Conservation (phyloP, 495 filamentous ascomycete species). For the Neurospora pannonica region DNA sequence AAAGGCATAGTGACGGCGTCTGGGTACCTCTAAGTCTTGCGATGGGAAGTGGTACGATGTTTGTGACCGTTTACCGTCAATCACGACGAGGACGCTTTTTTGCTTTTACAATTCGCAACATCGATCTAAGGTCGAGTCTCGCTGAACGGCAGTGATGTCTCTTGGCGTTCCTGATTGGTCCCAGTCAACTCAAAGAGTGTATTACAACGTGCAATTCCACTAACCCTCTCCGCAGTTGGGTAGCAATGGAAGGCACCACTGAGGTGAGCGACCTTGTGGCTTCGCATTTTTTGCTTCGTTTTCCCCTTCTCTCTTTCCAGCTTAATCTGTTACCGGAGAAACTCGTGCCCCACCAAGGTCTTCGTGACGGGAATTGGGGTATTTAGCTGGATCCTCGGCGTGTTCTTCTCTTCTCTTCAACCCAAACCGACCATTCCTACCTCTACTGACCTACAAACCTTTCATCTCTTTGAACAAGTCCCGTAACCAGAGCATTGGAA, state of each 20-base stretch:
- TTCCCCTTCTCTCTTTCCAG: background rate
- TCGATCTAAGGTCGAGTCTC: background rate
- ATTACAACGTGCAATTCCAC: background rate
- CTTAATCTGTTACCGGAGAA: background rate
- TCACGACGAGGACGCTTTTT: background rate
- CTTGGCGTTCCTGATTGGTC: background rate
- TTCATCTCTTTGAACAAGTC: background rate
- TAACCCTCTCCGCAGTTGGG: background rate
- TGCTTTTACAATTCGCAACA: background rate
- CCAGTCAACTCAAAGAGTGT: background rate
- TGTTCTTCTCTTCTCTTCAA: background rate
- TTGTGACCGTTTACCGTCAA: background rate
- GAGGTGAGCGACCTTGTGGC: background rate
- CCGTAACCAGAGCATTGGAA: background rate
- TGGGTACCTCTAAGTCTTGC: background rate
- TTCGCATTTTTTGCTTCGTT: background rate
- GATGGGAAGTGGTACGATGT: background rate
- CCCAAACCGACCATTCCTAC: background rate
- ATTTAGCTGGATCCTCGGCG: background rate
- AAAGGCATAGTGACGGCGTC: background rate
- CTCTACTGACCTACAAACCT: background rate
- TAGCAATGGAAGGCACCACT: background rate
- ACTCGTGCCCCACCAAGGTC: background rate
- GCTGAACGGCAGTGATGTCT: background rate
- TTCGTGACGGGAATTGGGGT: fast-evolving